These are phyloP conservation scores for Alternaria conjuncta DNA, from an alignment of 2,329 filamentous ascomycete species.

Conservation along the genomic window DNA sequence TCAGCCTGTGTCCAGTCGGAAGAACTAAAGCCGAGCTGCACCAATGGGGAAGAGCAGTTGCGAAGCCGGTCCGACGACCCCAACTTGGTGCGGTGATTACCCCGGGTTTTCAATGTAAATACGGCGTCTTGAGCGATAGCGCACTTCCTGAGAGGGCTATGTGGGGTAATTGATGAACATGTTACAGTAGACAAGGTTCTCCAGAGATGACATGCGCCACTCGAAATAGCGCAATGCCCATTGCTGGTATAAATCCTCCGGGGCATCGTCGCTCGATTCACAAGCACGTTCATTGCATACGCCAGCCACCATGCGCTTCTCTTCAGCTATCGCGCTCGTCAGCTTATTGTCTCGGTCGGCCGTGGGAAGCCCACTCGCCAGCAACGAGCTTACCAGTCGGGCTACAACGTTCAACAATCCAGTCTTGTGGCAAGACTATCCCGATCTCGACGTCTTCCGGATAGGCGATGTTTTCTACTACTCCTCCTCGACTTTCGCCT, in stretches of 20 bases:
- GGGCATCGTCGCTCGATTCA: background rate
- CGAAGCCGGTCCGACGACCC: slow-evolving; percentile 2
- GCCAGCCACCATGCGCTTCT: slow-evolving; percentile 5
- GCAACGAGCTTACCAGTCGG: slow-evolving; percentile 2
- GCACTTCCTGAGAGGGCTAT: background rate
- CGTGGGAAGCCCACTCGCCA: background rate
- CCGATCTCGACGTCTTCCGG: slow-evolving; percentile 62
- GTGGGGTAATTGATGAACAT: background rate
- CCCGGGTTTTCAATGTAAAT: slow-evolving; percentile 10
- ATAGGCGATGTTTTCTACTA: slow-evolving; percentile 61
- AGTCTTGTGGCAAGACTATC: slow-evolving; percentile 62
- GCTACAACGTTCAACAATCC: slow-evolving; percentile 55
- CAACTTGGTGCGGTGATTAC: slow-evolving; percentile 4
- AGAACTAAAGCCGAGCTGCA: slow-evolving; percentile 17
- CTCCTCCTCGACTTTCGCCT: slow-evolving; percentile 64
- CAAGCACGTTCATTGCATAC: background rate
- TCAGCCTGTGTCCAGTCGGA: slow-evolving; percentile 5
- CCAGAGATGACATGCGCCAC: background rate
- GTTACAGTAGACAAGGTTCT: background rate
- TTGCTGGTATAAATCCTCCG: background rate
- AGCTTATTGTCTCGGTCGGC: background rate
- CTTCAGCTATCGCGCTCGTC: background rate
- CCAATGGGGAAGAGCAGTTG: slow-evolving; percentile 14
- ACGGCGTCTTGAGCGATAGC: background rate
- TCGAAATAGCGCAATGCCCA: background rate